Evolutionary conservation across 495 filamentous ascomycete genomes (phyloP), one percentile per base, ranked within the genome.

Genomic region (Filosporella fistucella): DNA sequence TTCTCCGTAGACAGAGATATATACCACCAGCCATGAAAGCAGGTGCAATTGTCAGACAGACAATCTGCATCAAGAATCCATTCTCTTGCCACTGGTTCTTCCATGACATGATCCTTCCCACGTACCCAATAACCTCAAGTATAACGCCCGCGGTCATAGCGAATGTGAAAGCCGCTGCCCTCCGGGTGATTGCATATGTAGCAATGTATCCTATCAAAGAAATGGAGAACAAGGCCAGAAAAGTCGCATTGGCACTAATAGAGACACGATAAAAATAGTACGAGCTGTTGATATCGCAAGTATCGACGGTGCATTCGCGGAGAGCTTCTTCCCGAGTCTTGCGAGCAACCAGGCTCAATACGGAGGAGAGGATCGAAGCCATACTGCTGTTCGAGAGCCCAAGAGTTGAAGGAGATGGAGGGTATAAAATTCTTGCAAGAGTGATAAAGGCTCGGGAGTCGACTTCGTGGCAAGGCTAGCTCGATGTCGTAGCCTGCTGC

Each of bases 1-100:
- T 75, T 43, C 78, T 69, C 0, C 75, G 68, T 23, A 82, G 68
- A 59, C 76, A 83, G 34, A 86, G 72, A 36, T 36, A 36, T 4
- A 36, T 12, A 7, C 33, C 33, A 36, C 13, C 33, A 16, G 33
- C 33, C 17, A 38, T 20, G 35, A 38, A 38, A 3, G 35, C 35
- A 4, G 35, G 35, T 5, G 35, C 35, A 38, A 38, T 38, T 3
- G 35, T 38, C 35, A 38, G n/a, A n/a, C 35, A 38, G 21, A 42
- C 39, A 28, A 58, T 57, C 41, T 57, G 54, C 36, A 69, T 61
- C 28, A 75, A 57, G 49, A 71, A 73, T 6, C 47, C 48, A 32
- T 57, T 51, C 38, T 52, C 20, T 22, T 57, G 54, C 52, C 71
- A 71, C 32, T 67, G 68, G 34, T 73, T 68, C 17, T 57, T 23